These are phyloP conservation scores for Nicotiana tabacum DNA, from an alignment of 257 asterid species.

Conservation along the genomic window DNA sequence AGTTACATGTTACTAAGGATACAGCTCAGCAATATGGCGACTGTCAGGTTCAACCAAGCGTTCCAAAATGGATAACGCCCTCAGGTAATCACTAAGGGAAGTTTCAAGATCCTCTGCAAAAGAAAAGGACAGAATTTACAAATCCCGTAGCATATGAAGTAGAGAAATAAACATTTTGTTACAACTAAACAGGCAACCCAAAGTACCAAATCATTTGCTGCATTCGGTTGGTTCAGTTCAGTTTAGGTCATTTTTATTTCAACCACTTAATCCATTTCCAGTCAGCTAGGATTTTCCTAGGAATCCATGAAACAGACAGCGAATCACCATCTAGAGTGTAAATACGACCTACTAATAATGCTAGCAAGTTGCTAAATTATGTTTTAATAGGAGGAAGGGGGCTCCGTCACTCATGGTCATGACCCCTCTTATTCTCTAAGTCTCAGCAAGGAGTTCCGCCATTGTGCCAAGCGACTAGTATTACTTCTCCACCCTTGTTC, in stretches of 20 bases:
- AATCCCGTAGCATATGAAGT: neutral
- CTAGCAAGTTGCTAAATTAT: neutral
- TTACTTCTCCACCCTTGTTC: neutral
- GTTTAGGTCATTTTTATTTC: neutral
- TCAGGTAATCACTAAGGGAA: conserved; percentile 87
- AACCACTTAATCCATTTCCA: neutral
- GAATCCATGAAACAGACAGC: neutral
- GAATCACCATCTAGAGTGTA: neutral
- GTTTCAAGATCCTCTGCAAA: conserved; percentile 91
- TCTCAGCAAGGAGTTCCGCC: neutral
- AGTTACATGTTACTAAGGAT: conserved; percentile 43
- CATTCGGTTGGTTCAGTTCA: neutral
- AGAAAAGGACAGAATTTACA: conserved; percentile 2
- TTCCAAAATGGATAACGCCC: conserved; percentile 80
- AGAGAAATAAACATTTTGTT: neutral
- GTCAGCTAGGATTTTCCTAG: neutral
- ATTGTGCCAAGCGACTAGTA: neutral
- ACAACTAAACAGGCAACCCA: neutral
- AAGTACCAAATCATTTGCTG: neutral
- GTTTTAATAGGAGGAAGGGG: neutral
- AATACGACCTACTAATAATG: neutral
- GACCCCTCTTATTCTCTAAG: neutral
- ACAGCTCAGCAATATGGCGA: conserved; percentile 86
- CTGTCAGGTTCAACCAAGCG: conserved; percentile 84
- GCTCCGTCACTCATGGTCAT: neutral